These are phyloP conservation scores for Zygotorulaspora sp. DNA, from an alignment of 805 yeast genomes.

Conservation along the genomic window DNA sequence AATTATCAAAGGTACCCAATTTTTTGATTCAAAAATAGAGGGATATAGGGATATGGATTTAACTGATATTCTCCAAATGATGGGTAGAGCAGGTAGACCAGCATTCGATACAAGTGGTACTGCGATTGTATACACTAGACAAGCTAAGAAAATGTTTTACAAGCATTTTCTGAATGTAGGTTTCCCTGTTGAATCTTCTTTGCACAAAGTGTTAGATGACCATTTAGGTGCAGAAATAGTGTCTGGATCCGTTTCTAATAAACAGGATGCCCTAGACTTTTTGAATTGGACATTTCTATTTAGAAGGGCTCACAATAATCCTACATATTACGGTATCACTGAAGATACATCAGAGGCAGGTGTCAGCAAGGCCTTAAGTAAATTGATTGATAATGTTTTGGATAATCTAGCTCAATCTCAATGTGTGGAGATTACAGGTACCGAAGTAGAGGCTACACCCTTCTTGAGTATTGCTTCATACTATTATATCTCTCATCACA, in stretches of 20 bases:
- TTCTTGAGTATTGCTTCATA: slow-evolving; percentile 82
- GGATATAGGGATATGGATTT: slow-evolving; percentile 92
- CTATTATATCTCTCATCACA: slow-evolving; percentile 87
- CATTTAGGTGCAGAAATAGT: slow-evolving; percentile 95
- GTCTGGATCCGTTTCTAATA: slow-evolving; percentile 84
- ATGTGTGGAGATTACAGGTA: slow-evolving; percentile 54
- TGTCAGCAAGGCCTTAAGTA: slow-evolving; percentile 52
- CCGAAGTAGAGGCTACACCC: slow-evolving; percentile 62
- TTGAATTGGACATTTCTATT: slow-evolving; percentile 90
- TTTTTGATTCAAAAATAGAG: slow-evolving; percentile 89
- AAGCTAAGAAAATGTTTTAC: slow-evolving; percentile 80
- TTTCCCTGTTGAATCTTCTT: slow-evolving; percentile 88
- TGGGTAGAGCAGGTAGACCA: slow-evolving; percentile 99
- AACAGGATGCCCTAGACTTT: slow-evolving; percentile 94
- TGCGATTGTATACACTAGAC: slow-evolving; percentile 81
- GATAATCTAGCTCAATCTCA: slow-evolving; percentile 63
- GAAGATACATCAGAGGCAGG: slow-evolving; percentile 57
- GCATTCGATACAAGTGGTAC: slow-evolving; percentile 92
- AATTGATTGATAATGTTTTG: slow-evolving; percentile 64
- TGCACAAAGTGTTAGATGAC: slow-evolving; percentile 76
- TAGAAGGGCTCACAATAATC: slow-evolving; percentile 91
- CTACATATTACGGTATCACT: slow-evolving; percentile 83
- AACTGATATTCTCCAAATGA: slow-evolving; percentile 93
- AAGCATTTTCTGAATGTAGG: slow-evolving; percentile 84
- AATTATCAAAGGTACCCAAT: slow-evolving; percentile 93